These are phyloP conservation scores for Sorghum bicolor DNA, from an alignment of 176 grass and related monocot genomes.

Conservation along the genomic window Sorghum_bicolor_NCBIv3 NC_012871.2:20126001-20126500, in stretches of 20 bases:
- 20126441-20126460: not conserved
- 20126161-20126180: conserved; percentile 29
- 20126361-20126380: not conserved
- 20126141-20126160: conserved; percentile 29
- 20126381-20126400: not conserved
- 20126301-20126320: not conserved
- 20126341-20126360: not conserved
- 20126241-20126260: not conserved
- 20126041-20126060: conserved; percentile 6
- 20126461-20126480: too few species aligned
- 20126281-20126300: not conserved
- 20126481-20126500: too few species aligned
- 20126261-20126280: not conserved
- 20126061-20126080: conserved; percentile 15
- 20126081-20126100: conserved; percentile 26
- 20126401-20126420: not conserved
- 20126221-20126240: conserved; percentile 22
- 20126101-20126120: conserved; percentile 31
- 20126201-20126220: conserved; percentile 66
- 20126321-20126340: not conserved
- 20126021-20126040: conserved; percentile 21
- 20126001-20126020: conserved; percentile 33
- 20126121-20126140: conserved; percentile 19
- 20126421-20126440: not conserved
- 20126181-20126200: conserved; percentile 63